Conservation (phyloP, 495 filamentous ascomycete species). For the Ascobolus immersus region DNA sequence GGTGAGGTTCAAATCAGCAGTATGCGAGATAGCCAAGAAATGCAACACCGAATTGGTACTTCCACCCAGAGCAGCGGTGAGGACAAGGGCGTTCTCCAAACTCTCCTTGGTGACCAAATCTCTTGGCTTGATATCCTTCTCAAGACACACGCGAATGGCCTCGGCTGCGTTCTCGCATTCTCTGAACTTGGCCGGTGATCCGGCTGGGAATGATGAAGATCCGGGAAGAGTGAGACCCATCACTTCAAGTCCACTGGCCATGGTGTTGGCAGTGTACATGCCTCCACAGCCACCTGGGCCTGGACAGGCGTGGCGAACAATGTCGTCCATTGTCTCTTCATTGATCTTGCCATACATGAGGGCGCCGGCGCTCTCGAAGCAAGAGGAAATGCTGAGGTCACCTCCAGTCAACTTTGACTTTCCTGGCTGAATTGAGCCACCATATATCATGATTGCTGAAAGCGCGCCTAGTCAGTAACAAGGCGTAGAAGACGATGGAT, state of each 20-base stretch:
- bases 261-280: slow-evolving; percentile 99
- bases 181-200: slow-evolving; percentile 55
- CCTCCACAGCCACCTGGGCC: slow-evolving; percentile 86
- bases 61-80: slow-evolving; percentile 84
- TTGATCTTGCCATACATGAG: slow-evolving; percentile 44
- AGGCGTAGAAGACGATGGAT: too few species aligned
- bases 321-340: slow-evolving; percentile 62
- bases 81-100: slow-evolving; percentile 89
- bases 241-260: slow-evolving; percentile 88
- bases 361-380: slow-evolving; percentile 81
- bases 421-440: slow-evolving; percentile 78
- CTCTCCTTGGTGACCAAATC: slow-evolving; percentile 83
- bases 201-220: slow-evolving; percentile 76
- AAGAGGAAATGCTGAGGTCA: slow-evolving; percentile 80
- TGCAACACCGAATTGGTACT: slow-evolving; percentile 95
- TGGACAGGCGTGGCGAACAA: slow-evolving; percentile 83
- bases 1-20: slow-evolving; percentile 75
- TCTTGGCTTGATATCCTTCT: slow-evolving; percentile 62
- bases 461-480: too few species aligned
- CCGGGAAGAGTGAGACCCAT: slow-evolving; percentile 92
- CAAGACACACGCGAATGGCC: slow-evolving; percentile 65
- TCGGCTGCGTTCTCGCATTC: slow-evolving; percentile 68
- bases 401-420: slow-evolving; percentile 41
- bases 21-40: slow-evolving; percentile 84
- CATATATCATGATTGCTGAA: slow-evolving; percentile 99